Base-by-base conservation (phyloP, 2,329 filamentous ascomycete genomes). In the Verticillium klebahnii region DNA sequence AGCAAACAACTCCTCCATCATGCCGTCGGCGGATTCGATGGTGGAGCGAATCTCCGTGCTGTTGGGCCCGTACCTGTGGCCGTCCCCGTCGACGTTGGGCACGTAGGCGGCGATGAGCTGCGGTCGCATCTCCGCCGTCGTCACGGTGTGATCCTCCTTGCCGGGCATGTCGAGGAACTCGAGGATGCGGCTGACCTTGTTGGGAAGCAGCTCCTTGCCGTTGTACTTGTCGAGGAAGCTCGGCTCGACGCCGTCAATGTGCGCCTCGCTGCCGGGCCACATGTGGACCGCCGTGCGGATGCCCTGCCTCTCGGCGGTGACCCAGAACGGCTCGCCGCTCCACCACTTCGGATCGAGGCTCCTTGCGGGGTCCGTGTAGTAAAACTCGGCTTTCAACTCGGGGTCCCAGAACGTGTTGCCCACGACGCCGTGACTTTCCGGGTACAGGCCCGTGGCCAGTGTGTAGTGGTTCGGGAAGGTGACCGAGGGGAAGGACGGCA, bases 391-490 rank as follows among this genome's bases (percentile, higher is more conserved):
- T 69, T 89, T 65, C 12, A 93, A 72, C 0, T 81, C 79, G 0
- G 92, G 91, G 70, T 98, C 95, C 91, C 91, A 99, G 73, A 99
- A 99, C 0, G 87, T 91, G 72, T 99, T 99, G 6, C 93, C 91
- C 0, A 99, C 93, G 3, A 99, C 83, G 0, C 95, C 95, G 71
- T 99, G 95, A 62, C 89, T 89, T 75, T 98, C 94, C 0, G 95
- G 95, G 68, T 98, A 93, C 31, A 98, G 77, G 0, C 95, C 95
- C 0, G 95, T 98, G 0, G 92, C 92, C 40, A 98, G 80, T 0
- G 94, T 97, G 74, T 94, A 97, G 74, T 98, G 95, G 69, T 98
- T 94, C 14, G 95, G 95, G 69, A 99, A 99, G 0, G 95, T 99
- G 56, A 99, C 92, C 25, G 92, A 96, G 0, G 95, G 95, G 67